phyloP scores from a whole-genome alignment of 805 yeast genomes.

The Barnettozyma sucrosica region DNA sequence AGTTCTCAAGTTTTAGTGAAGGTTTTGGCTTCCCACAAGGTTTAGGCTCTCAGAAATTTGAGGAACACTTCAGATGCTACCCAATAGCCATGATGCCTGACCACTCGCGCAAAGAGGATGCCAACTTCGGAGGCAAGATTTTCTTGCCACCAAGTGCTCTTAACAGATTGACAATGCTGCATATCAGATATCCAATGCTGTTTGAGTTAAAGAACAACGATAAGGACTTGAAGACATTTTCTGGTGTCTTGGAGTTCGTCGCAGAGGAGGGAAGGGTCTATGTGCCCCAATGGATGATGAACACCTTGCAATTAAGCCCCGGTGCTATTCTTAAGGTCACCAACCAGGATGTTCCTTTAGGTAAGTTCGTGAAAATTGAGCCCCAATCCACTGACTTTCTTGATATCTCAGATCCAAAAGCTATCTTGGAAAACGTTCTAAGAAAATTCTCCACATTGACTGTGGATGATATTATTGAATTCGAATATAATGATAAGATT shows the following conservation, averaged over 20 bases:
- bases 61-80: conserved; percentile 86
- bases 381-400: conserved; percentile 93
- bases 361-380: conserved; percentile 84
- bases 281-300: conserved; percentile 96
- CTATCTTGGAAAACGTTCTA: conserved; percentile 88
- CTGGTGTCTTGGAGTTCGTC: conserved; percentile 92
- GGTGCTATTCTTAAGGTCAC: conserved; percentile 77
- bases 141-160: conserved; percentile 91
- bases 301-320: conserved; percentile 60
- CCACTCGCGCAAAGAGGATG: conserved; percentile 59
- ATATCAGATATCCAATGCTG: conserved; percentile 93
- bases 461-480: conserved; percentile 76
- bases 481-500: conserved; percentile 72
- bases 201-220: conserved; percentile 73
- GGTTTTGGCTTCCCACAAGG: conserved; percentile 19
- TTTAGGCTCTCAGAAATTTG: conserved; percentile 47
- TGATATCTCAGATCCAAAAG: conserved; percentile 93
- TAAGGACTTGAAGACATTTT: conserved; percentile 58
- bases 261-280: conserved; percentile 97
- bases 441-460: conserved; percentile 87
- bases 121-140: conserved; percentile 93
- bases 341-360: conserved; percentile 76
- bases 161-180: conserved; percentile 80
- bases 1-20: conserved; percentile 35
- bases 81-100: conserved; percentile 86